Conservation (phyloP, 2,329 filamentous ascomycete genomes). For the Arthrobotrys megalospora region DNA sequence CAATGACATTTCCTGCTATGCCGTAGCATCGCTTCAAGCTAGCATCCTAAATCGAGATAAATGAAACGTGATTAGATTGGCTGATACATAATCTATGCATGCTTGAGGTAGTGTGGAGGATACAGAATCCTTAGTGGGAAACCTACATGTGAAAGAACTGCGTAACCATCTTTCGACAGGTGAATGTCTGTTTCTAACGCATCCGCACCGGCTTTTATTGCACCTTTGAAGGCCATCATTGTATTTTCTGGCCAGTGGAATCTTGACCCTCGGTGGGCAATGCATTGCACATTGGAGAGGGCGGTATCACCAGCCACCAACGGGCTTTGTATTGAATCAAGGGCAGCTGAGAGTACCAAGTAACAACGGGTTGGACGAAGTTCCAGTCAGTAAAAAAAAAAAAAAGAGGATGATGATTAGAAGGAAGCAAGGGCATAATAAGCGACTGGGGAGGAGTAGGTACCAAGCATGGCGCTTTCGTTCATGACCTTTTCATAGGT, state of each 20-base stretch:
- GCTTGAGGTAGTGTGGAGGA: not conserved
- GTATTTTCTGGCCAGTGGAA: constrained; percentile 81
- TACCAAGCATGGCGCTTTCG: constrained; percentile 49
- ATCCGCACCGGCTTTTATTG: constrained; percentile 80
- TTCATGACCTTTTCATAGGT: constrained; percentile 44
- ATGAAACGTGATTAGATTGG: not conserved
- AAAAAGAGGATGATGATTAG: not conserved
- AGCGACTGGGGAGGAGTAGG: not conserved
- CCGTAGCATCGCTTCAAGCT: constrained; percentile 87
- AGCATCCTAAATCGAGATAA: constrained; percentile 73
- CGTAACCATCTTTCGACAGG: constrained; percentile 83
- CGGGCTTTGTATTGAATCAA: constrained; percentile 50
- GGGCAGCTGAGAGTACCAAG: constrained; percentile 13
- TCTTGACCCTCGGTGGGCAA: constrained; percentile 56
- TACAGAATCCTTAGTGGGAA: not conserved
- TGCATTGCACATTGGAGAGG: constrained; percentile 52
- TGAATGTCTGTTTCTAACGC: constrained; percentile 92
- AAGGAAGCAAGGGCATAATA: not conserved
- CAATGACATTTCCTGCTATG: constrained; percentile 78
- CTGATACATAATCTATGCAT: not conserved
- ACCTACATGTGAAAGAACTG: constrained; percentile 85
- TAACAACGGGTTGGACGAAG: not conserved
- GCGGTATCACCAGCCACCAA: constrained; percentile 36
- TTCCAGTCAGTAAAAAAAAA: not conserved
- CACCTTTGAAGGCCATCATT: constrained; percentile 81